Percentiles rank a stretch among this genome's conserved stretches.
Evolutionary conservation across 179 eudicot genomes (phyloP).

Genomic region (Silene vulgaris): DNA sequence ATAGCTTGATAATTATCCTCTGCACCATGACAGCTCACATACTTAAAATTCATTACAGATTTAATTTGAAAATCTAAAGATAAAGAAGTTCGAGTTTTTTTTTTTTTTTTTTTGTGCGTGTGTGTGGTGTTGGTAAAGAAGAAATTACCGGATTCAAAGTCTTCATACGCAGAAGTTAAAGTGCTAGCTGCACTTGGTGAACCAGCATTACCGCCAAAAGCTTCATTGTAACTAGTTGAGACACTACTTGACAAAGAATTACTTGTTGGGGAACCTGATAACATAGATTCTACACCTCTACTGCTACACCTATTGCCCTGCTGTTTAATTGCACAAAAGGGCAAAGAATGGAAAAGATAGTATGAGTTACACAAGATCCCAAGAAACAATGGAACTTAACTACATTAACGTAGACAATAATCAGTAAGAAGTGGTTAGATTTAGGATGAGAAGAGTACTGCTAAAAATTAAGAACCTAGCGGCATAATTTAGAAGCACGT

Average conservation of each 20-base stretch:
- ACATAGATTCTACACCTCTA: slow-evolving; percentile 32
- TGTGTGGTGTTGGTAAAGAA: background rate
- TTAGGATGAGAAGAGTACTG: background rate
- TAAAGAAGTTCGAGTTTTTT: background rate
- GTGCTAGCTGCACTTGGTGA: slow-evolving; percentile 46
- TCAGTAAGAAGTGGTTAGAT: background rate
- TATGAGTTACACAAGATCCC: background rate
- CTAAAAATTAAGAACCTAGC: background rate
- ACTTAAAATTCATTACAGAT: background rate
- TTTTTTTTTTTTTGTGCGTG: too few relatives aligned
- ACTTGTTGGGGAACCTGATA: slow-evolving; percentile 34
- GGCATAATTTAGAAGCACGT: background rate
- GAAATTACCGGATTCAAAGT: slow-evolving; percentile 38
- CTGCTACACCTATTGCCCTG: slow-evolving; percentile 40
- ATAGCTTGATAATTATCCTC: slow-evolving; percentile 41
- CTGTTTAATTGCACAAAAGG: slow-evolving; percentile 2
- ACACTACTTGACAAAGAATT: slow-evolving; percentile 38
- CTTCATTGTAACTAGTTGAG: slow-evolving; percentile 39
- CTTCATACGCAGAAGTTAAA: slow-evolving; percentile 44
- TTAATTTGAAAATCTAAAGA: background rate
- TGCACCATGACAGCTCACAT: slow-evolving; percentile 25
- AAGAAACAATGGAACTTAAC: slow-evolving; percentile 1
- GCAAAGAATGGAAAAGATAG: background rate
- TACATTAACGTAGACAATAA: background rate
- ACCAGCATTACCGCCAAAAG: slow-evolving; percentile 39